Evolutionary conservation across 2,329 filamentous ascomycete species (phyloP).

Genomic region (Fusarium guadeloupense): DNA sequence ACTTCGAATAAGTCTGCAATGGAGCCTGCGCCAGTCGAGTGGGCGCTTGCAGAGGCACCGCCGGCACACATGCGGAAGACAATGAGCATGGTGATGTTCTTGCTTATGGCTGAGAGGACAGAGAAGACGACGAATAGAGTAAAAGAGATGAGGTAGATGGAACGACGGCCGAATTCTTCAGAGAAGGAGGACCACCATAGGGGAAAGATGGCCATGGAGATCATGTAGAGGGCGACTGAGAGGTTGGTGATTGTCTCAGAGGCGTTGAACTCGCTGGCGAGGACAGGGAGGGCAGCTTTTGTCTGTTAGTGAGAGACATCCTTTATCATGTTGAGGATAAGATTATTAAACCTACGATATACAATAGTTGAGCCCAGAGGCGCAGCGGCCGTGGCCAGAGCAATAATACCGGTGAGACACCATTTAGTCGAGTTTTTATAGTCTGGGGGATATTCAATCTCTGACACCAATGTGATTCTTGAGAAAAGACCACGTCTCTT

Average conservation of each 20-base stretch:
- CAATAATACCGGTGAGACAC: constrained; percentile 81
- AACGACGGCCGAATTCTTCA: constrained; percentile 75
- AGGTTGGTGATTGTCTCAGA: constrained; percentile 76
- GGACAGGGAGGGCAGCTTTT: constrained; percentile 72
- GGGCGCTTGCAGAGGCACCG: constrained; percentile 81
- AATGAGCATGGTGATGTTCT: constrained; percentile 78
- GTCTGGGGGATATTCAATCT: constrained; percentile 78
- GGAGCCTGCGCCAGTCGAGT: constrained; percentile 84
- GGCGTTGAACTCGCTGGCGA: constrained; percentile 69
- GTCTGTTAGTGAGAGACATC: constrained; percentile 7
- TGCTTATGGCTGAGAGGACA: constrained; percentile 73
- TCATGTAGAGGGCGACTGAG: constrained; percentile 82
- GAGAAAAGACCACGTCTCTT: constrained; percentile 77
- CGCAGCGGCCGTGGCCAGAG: constrained; percentile 78
- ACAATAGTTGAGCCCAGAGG: constrained; percentile 88
- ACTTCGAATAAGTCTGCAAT: constrained; percentile 84
- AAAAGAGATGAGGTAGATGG: constrained; percentile 83
- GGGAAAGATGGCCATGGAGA: constrained; percentile 84
- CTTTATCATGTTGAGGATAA: not conserved
- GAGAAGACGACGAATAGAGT: constrained; percentile 76
- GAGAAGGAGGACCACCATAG: constrained; percentile 89
- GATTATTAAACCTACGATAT: constrained; percentile 67
- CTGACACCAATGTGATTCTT: constrained; percentile 75
- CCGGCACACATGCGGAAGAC: constrained; percentile 78
- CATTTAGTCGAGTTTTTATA: constrained; percentile 82